These are phyloP conservation scores for Sugiyamaella floridensis DNA, from an alignment of 805 yeast genomes.

Conservation along the genomic window DNA sequence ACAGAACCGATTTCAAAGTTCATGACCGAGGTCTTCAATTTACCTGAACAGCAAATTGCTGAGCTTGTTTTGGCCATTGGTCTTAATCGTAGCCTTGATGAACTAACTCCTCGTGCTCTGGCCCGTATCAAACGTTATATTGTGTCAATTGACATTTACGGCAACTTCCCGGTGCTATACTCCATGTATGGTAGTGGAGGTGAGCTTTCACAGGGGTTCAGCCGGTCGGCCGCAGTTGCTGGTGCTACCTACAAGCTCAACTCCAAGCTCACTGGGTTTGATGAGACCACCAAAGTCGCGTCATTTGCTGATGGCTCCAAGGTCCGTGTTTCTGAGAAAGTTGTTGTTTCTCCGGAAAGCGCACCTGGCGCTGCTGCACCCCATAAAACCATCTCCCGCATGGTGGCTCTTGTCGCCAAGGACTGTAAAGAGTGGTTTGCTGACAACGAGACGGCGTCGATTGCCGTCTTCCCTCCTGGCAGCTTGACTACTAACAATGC, in stretches of 20 bases:
- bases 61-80: constrained; percentile 87
- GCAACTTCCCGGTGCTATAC: constrained; percentile 85
- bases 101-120: constrained; percentile 67
- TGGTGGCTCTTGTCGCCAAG: constrained; percentile 76
- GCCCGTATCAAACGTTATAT: constrained; percentile 78
- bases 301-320: constrained; percentile 55
- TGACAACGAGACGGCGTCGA: constrained; percentile 74
- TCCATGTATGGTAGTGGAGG: constrained; percentile 96
- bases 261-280: constrained; percentile 57
- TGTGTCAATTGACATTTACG: constrained; percentile 82
- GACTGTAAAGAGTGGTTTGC: constrained; percentile 90
- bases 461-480: constrained; percentile 88
- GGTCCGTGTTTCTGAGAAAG: constrained; percentile 70
- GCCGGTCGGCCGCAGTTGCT: constrained; percentile 96
- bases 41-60: constrained; percentile 66
- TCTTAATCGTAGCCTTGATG: constrained; percentile 53
- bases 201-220: constrained; percentile 92
- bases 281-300: constrained; percentile 61
- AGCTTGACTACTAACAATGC: constrained; percentile 60
- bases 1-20: constrained; percentile 53
- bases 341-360: constrained; percentile 56
- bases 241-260: constrained; percentile 89
- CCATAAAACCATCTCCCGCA: constrained; percentile 51
- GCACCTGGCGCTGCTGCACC: constrained; percentile 10
- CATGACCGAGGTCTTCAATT: constrained; percentile 56